phyloP scores from a whole-genome alignment of 768 basidiomycete genomes.

The Glaciozyma antarctica region DNA sequence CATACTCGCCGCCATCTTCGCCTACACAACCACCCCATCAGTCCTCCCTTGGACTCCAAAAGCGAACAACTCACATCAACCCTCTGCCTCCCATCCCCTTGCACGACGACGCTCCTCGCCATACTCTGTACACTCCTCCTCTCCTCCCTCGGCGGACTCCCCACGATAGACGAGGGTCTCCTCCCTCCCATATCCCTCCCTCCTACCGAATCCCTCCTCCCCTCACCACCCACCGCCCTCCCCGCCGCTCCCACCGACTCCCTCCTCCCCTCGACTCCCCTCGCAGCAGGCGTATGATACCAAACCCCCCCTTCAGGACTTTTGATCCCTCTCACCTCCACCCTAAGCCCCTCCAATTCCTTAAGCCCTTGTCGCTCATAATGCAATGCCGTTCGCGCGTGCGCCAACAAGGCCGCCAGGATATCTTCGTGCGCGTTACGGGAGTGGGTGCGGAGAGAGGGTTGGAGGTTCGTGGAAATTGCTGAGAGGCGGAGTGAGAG shows the following conservation, averaged over 20 bases:
- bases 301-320: slow-evolving; percentile 33
- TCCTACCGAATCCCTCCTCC: neutral
- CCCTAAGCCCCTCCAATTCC: slow-evolving; percentile 74
- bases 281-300: slow-evolving; percentile 46
- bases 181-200: neutral
- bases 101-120: slow-evolving; percentile 63
- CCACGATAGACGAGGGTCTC: neutral
- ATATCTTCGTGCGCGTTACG: slow-evolving; percentile 83
- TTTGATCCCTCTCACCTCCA: slow-evolving; percentile 51
- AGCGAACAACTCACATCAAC: slow-evolving; percentile 71
- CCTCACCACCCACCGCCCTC: slow-evolving; percentile 37
- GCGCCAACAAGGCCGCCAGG: slow-evolving; percentile 78
- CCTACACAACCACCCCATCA: neutral
- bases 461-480: slow-evolving; percentile 87
- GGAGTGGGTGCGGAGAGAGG: slow-evolving; percentile 73
- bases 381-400: slow-evolving; percentile 81
- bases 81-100: slow-evolving; percentile 55
- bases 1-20: neutral
- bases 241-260: slow-evolving; percentile 37
- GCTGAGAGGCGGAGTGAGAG: slow-evolving; percentile 78
- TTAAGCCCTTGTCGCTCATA: slow-evolving; percentile 80
- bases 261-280: neutral
- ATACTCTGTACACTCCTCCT: slow-evolving; percentile 40
- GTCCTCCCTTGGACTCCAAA: slow-evolving; percentile 47
- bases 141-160: slow-evolving; percentile 16